Base-by-base conservation (phyloP, 2,329 filamentous ascomycete genomes). In the Clathrospora elynae region DNA sequence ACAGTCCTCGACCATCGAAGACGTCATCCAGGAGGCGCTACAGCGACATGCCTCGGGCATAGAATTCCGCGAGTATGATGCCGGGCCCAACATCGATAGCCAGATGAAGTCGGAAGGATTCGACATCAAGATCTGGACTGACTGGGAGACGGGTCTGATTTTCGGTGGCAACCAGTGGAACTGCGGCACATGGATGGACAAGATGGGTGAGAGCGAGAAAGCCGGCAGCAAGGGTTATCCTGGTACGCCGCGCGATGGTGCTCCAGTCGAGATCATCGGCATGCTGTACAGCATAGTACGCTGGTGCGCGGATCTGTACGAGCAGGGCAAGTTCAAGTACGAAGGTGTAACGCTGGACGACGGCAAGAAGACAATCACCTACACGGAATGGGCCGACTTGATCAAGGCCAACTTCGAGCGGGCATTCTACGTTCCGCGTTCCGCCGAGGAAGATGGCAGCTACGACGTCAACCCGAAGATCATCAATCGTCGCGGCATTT, bases 111-210 rank as follows among this genome's bases (percentile, higher is more conserved):
- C 88, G 3, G 86, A 90, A 61, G 93, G 93, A 0, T 99, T 99
- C 76, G 84, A 96, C 63, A 89, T 96, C 53, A 85, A 93, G 46
- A 86, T 97, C 57, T 82, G 87, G 46, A 88, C 95, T 8, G 92
- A 99, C 67, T 97, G 92, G 92, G 76, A 81, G 20, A 93, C 84
- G 4, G 95, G 93, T 14, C 81, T 99, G 51, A 85, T 99, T 44
- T 96, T 95, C 62, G 93, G 95, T 42, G 93, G 95, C 22, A 97
- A 89, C 63, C 91, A 96, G 65, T 80, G 76, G 72, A 99, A 99
- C 71, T 99, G 95, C 61, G 93, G 93, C 37, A 99, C 93, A 1
- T 99, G 93, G 93, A 96, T 96, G 90, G 93, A 99, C 78, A 99
- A 99, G 80, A 99, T 99, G 93, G 93, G 93, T n/a, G 93, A 99